Evolutionary conservation across 768 basidiomycete genomes (phyloP).

Genomic region (Nidularia sp.): DNA sequence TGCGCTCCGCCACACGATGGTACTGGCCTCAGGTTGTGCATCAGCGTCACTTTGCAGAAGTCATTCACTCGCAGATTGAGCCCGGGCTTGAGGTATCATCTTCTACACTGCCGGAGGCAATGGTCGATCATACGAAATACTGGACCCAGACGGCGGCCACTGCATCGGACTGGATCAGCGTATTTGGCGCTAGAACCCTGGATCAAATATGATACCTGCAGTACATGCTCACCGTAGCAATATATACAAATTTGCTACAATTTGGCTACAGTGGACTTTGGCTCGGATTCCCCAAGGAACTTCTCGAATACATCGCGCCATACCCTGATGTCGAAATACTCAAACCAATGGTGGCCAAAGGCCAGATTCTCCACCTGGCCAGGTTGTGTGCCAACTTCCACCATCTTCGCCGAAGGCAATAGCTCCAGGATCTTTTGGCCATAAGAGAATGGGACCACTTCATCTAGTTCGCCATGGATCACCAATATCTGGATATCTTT

Average conservation of each 20-base stretch:
- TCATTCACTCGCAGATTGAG: too few relatives aligned
- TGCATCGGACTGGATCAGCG: slow-evolving; percentile 36
- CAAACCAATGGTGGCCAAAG: slow-evolving; percentile 43
- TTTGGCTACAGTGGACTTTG: background rate
- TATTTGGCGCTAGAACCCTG: slow-evolving; percentile 36
- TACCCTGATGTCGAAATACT: slow-evolving; percentile 37
- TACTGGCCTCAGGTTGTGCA: slow-evolving; percentile 39
- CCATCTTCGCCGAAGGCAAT: slow-evolving; percentile 31
- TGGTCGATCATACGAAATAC: background rate
- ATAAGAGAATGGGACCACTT: slow-evolving; percentile 30
- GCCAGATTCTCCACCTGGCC: slow-evolving; percentile 30
- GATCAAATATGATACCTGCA: slow-evolving; percentile 17
- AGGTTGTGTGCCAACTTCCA: slow-evolving; percentile 22
- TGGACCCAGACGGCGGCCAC: slow-evolving; percentile 1
- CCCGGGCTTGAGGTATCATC: too few relatives aligned
- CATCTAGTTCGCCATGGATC: slow-evolving; percentile 37
- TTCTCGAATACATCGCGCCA: slow-evolving; percentile 34
- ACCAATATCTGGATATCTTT: slow-evolving; percentile 26
- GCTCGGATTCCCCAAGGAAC: slow-evolving; percentile 17
- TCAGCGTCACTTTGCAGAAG: too few relatives aligned
- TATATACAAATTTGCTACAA: too few relatives aligned
- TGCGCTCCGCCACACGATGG: slow-evolving; percentile 34
- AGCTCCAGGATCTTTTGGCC: slow-evolving; percentile 26
- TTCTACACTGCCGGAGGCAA: too few relatives aligned
- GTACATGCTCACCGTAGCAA: too few relatives aligned